Base-by-base conservation (phyloP, 768 basidiomycete species). In the Boletus vermiculosoides region DNA sequence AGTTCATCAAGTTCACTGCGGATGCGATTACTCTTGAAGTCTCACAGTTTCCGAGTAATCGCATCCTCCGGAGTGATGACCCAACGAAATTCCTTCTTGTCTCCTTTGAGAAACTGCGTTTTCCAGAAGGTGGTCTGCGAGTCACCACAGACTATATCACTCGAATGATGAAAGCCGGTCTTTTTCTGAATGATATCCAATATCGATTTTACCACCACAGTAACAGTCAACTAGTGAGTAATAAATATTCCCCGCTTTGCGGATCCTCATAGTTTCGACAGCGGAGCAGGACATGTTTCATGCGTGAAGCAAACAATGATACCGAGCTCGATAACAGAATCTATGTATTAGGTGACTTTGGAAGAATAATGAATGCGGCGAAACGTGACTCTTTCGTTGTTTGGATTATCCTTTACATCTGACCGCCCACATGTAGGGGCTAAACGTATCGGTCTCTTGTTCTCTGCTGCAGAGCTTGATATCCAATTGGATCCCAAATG, bases 131-230 rank as follows among this genome's bases (percentile, higher is more conserved):
- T 18, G 77, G 78, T 6, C 71, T 82, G 28, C 76, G 73, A 31
- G 76, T 74, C 25, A 78, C 77, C 6, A 69, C 76, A 45, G 84
- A 86, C 13, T 88, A 88, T 60, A 80, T 87, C 44, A 62, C 71
- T 20, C 76, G 83, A 33, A 65, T 87, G 57, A 74, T 87, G 68
- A 79, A 77, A 56, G 71, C 74, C 0, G 86, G 86, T 0, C 55
- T 88, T 1, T 80, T 79, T 61, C 62, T 86, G 61, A 87, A 88
- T 58, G 77, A 75, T 1, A 67, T 78, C 0, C 82, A 86, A 59
- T 86, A 87, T 66, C 80, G 86, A 2, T 88, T 87, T 65, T 87
- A 86, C 56, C 83, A 83, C 54, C 86, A 88, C 56, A 86, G 86
- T 41, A 86, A 87, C 63, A 87, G 84, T 57, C 86, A 88, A 59